Percentiles rank a stretch among this genome's conserved stretches.
phyloP scores from a whole-genome alignment of 2,329 filamentous ascomycete species.

The Blumeria graminis region DNA sequence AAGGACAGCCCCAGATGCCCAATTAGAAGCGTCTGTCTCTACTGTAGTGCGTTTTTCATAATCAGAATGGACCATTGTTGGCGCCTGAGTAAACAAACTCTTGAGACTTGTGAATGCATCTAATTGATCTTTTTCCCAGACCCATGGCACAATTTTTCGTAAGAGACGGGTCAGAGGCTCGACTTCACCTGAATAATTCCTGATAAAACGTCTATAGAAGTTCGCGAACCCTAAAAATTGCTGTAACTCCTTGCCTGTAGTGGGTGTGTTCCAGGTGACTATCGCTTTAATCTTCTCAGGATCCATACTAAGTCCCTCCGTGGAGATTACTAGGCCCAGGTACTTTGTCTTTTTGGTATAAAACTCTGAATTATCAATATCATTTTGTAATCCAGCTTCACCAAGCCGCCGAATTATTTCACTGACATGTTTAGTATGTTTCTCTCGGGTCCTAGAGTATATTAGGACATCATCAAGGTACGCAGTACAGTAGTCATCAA shows the following conservation, averaged over 20 bases:
- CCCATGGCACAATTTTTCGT: neutral
- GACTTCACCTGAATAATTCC: neutral
- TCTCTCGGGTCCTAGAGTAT: neutral
- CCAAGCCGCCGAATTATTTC: too few relatives aligned
- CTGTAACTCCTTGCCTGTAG: too few relatives aligned
- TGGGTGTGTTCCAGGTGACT: too few relatives aligned
- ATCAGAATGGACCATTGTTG: neutral
- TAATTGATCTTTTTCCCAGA: neutral
- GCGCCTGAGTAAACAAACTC: too few relatives aligned
- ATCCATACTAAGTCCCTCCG: too few relatives aligned
- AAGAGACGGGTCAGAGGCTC: neutral
- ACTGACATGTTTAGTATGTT: neutral
- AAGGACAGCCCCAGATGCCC: neutral
- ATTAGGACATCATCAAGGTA: neutral
- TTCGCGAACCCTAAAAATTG: neutral
- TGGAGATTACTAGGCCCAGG: too few relatives aligned
- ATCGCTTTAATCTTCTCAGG: too few relatives aligned
- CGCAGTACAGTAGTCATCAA: neutral
- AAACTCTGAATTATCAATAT: too few relatives aligned
- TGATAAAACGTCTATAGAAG: neutral
- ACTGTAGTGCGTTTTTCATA: neutral
- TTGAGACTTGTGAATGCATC: neutral
- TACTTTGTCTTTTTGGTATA: too few relatives aligned
- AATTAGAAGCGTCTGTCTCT: neutral
- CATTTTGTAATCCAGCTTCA: too few relatives aligned